phyloP scores from a whole-genome alignment of 1,284 basidiomycete genomes.

The Thelephora terrestris region DNA sequence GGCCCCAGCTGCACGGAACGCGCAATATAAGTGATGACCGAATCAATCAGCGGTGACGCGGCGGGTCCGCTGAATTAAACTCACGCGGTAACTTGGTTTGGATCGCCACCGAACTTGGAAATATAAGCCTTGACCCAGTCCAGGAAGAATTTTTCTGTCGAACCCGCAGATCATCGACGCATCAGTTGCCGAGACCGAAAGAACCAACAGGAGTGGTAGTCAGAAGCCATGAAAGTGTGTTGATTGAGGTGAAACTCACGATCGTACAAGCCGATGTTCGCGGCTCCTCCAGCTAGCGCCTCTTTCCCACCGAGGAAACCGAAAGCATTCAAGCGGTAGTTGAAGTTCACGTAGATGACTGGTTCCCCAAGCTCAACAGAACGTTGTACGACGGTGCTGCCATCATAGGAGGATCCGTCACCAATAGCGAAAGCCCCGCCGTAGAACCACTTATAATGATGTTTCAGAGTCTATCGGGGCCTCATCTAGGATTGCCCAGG shows the following conservation, averaged over 20 bases:
- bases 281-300: conserved; percentile 37
- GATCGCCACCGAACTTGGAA: conserved; percentile 31
- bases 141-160: conserved; percentile 41
- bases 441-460: conserved; percentile 33
- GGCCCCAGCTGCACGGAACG: conserved; percentile 24
- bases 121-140: conserved; percentile 45
- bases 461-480: neutral
- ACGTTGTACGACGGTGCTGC: conserved; percentile 31
- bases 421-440: too few relatives aligned
- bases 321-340: conserved; percentile 36
- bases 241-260: conserved; percentile 26
- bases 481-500: neutral
- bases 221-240: neutral
- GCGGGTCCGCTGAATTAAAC: conserved; percentile 9
- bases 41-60: too few relatives aligned
- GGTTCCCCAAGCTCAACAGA: conserved; percentile 38
- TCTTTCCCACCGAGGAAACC: conserved; percentile 44
- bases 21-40: too few relatives aligned
- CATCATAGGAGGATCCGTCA: conserved; percentile 17
- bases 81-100: conserved; percentile 27
- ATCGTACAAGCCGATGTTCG: conserved; percentile 45
- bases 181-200: neutral
- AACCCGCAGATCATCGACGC: too few relatives aligned
- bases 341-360: conserved; percentile 45
- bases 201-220: neutral